A percentile compares a stretch with the other conserved stretches of the same genome.
Conservation (phyloP, 805 yeast species). For the Pichia eremophila region DNA sequence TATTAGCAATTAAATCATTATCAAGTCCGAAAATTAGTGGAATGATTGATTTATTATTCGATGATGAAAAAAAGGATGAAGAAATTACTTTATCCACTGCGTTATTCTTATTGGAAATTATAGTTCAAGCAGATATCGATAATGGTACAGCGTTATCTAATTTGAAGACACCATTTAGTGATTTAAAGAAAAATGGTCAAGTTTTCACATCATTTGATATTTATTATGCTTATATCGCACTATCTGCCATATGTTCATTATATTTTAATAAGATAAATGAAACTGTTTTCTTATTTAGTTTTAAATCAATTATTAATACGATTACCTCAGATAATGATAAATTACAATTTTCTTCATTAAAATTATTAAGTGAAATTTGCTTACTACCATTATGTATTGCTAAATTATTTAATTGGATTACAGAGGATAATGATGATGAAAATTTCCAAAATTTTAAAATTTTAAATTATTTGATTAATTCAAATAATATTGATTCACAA, state of each 20-base stretch:
- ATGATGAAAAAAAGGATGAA: conserved; percentile 25
- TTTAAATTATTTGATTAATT: conserved; percentile 30
- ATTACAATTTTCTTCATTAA: conserved; percentile 39
- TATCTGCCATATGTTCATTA: conserved; percentile 41
- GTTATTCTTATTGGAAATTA: conserved; percentile 40
- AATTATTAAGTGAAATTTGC: conserved; percentile 38
- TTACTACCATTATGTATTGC: conserved; percentile 32
- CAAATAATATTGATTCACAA: conserved; percentile 34
- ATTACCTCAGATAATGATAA: conserved; percentile 28
- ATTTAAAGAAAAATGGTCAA: conserved; percentile 16
- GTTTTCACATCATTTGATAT: conserved; percentile 27
- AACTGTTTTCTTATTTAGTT: conserved; percentile 26
- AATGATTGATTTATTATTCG: conserved; percentile 33
- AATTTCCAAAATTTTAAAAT: conserved; percentile 33
- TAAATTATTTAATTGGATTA: conserved; percentile 47
- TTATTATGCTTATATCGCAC: conserved; percentile 37
- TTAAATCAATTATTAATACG: conserved; percentile 28
- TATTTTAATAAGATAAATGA: conserved; percentile 27
- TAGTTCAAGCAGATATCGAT: conserved; percentile 31
- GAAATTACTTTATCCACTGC: conserved; percentile 28
- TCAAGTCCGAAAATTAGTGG: conserved; percentile 34
- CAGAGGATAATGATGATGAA: conserved; percentile 19
- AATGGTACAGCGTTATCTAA: conserved; percentile 11
- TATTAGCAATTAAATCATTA: conserved; percentile 32
- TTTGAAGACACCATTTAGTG: conserved; percentile 15